phyloP scores from a whole-genome alignment of 108 stramenopile genomes.

The Bacterosira constricta region DNA sequence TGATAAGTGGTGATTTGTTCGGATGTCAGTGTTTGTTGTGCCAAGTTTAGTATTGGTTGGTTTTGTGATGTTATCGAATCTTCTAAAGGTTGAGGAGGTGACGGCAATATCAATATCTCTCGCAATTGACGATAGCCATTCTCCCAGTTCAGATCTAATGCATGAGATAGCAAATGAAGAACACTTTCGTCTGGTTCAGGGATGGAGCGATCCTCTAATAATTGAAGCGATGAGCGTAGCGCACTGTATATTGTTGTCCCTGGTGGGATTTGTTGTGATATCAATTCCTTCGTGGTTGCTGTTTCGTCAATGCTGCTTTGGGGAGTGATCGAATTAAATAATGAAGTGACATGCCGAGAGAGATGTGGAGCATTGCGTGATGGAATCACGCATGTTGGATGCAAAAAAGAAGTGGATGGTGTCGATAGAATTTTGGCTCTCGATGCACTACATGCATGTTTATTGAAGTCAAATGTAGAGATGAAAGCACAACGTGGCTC shows the following conservation, averaged over 20 bases:
- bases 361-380: not conserved
- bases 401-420: too few relatives aligned
- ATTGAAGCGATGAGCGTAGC: conserved; percentile 42
- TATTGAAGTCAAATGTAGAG: too few relatives aligned
- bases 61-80: not conserved
- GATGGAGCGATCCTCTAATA: conserved; percentile 46
- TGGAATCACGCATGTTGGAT: too few relatives aligned
- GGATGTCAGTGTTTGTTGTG: conserved; percentile 42
- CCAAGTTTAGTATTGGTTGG: conserved; percentile 13
- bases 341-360: not conserved
- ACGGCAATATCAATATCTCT: conserved; percentile 19
- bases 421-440: too few relatives aligned
- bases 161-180: conserved; percentile 62
- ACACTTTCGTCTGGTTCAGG: conserved; percentile 72
- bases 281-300: not conserved
- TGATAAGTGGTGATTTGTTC: conserved; percentile 45
- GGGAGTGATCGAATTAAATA: not conserved
- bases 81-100: not conserved
- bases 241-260: conserved; percentile 47
- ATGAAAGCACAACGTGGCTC: too few relatives aligned
- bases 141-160: conserved; percentile 63
- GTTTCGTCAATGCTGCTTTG: not conserved
- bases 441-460: too few relatives aligned
- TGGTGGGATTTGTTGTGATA: not conserved
- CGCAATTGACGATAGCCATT: conserved; percentile 61